Evolutionary conservation across 2,329 filamentous ascomycete genomes (phyloP).

Genomic region (Botrytis aclada): DNA sequence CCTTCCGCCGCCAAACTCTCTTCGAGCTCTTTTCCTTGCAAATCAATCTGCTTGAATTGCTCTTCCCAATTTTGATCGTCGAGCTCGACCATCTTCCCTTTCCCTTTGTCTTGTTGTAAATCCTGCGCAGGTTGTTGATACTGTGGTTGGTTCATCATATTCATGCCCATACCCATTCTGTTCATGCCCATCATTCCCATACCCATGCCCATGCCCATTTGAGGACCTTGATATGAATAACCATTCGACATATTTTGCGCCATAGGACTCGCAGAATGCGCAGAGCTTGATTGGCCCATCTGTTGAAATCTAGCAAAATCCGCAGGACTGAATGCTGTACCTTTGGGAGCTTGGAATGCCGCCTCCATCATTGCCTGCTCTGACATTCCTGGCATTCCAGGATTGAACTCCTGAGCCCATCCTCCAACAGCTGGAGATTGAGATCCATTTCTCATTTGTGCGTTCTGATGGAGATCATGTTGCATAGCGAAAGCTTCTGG

Average conservation of each 20-base stretch:
- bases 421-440: constrained; percentile 44
- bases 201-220: constrained; percentile 42
- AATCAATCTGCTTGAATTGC: constrained; percentile 86
- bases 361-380: constrained; percentile 68
- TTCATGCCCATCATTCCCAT: constrained; percentile 57
- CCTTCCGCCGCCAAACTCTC: constrained; percentile 41
- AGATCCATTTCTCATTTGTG: constrained; percentile 30
- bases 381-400: constrained; percentile 49
- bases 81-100: constrained; percentile 90
- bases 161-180: constrained; percentile 56
- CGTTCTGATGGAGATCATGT: constrained; percentile 34
- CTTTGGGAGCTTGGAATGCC: constrained; percentile 58
- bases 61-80: constrained; percentile 95
- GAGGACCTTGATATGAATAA: constrained; percentile 55
- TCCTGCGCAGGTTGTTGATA: constrained; percentile 41
- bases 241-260: constrained; percentile 45
- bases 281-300: constrained; percentile 54
- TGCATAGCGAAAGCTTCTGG: constrained; percentile 40
- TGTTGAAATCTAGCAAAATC: constrained; percentile 89
- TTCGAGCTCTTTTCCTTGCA: constrained; percentile 51
- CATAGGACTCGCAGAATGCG: constrained; percentile 57
- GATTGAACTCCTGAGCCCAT: constrained; percentile 64
- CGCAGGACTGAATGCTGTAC: constrained; percentile 68
- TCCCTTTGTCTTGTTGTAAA: constrained; percentile 62
- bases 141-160: constrained; percentile 44